Base-by-base conservation (phyloP, 1,284 basidiomycete species). In the Termitomyces sp. region DNA sequence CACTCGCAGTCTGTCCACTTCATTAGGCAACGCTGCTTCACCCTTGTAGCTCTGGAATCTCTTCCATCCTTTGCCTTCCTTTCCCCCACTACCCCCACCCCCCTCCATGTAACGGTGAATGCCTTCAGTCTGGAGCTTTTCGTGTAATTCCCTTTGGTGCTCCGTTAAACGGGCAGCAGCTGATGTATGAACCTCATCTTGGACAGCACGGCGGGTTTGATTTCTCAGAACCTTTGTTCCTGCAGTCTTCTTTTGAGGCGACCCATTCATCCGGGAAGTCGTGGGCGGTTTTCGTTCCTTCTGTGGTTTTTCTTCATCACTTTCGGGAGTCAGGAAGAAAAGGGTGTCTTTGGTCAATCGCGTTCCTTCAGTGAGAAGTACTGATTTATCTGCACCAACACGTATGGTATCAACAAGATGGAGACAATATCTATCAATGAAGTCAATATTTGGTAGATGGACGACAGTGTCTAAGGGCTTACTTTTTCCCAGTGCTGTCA, bases 21-120 rank as follows among this genome's bases (percentile, higher is more conserved):
- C 86, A 39, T 79, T 78, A 0, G 97, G 97, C 33, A 99, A 72
- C 56, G 88, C 92, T 21, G 83, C 90, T 68, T 98, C 96, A 38
- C 95, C 88, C 71, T 94, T 94, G 73, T 98, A 99, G 64, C 93
- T 96, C 74, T 95, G 94, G 74, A 98, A 99, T 60, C 88, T 86
- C 70, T 96, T 96, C 86, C 95, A 95, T 1, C 84, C 82, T 70
- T 97, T 97, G 30, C 90, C 90, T 63, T 92, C 88, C 62, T 92
- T 91, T 36, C 88, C 87, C 21, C 82, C 80, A n/a, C 70, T 74
- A 2, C 79, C 84, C 50, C 76, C 82, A 24, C 82, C 88, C 60
- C 84, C 87, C 63, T 89, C 88, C 0, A 92, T 90, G 68, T 86
- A 98, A 63, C 86, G 88, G 57, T 88, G 84, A 24, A 98, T 68